phyloP scores from a whole-genome alignment of 768 basidiomycete species.

The Cytidiella melzeri region DNA sequence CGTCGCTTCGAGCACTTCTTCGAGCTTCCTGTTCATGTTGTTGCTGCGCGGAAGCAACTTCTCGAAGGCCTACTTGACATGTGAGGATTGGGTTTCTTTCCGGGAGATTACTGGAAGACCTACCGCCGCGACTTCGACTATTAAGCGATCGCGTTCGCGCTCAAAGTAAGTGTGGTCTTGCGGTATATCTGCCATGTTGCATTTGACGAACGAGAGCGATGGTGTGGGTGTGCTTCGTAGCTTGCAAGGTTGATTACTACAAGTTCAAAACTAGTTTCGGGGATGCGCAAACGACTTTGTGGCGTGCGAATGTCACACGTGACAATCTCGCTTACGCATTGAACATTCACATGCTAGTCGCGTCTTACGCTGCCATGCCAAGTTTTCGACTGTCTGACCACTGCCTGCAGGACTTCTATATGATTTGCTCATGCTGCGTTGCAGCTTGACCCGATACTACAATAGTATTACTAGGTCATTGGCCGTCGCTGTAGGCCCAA shows the following conservation, averaged over 20 bases:
- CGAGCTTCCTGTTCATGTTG: slow-evolving; percentile 81
- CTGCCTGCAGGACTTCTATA: no score
- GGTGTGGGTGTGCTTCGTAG: no score
- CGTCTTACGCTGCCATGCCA: no score
- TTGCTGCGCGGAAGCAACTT: slow-evolving; percentile 82
- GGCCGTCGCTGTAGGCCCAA: no score
- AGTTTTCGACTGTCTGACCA: no score
- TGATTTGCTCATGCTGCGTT: no score
- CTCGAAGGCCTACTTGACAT: slow-evolving; percentile 68
- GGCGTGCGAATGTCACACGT: not conserved
- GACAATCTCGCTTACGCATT: not conserved
- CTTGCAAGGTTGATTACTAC: no score
- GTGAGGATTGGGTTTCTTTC: not conserved
- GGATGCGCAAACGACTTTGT: not conserved
- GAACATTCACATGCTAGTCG: no score
- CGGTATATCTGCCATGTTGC: slow-evolving; percentile 16
- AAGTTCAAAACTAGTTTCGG: no score
- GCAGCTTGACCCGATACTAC: no score
- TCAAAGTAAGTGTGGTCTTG: slow-evolving; percentile 61
- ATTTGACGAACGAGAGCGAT: no score
- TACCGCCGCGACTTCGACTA: slow-evolving; percentile 70
- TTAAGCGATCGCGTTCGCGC: slow-evolving; percentile 68
- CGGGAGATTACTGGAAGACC: slow-evolving; percentile 1
- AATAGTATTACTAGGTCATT: no score
- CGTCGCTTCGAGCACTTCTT: slow-evolving; percentile 90